phyloP scores from a whole-genome alignment of 371 early-diverging fungal genomes.

The Syncephalastrum racemosum region DNA sequence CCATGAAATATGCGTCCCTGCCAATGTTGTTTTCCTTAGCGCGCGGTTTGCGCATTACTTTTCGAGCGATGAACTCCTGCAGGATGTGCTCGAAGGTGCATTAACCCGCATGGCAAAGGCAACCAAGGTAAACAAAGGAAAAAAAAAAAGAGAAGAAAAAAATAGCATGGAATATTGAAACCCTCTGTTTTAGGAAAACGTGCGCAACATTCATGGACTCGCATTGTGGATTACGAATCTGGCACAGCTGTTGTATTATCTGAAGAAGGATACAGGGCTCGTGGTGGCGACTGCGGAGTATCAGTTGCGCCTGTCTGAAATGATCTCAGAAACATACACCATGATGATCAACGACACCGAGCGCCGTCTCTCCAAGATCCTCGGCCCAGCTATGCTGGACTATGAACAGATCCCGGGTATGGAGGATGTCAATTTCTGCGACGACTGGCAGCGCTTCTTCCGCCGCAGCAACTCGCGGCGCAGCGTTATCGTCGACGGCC shows the following conservation, averaged over 20 bases:
- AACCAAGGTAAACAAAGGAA: conserved; percentile 49
- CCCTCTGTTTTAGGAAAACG: conserved; percentile 16
- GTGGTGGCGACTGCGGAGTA: conserved; percentile 54
- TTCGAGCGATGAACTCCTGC: conserved; percentile 69
- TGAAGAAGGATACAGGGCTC: conserved; percentile 76
- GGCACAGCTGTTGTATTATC: conserved; percentile 70
- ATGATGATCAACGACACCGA: conserved; percentile 59
- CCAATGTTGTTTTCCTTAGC: conserved; percentile 85
- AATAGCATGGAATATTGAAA: not conserved
- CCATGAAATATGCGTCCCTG: conserved; percentile 70
- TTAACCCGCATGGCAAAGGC: conserved; percentile 57
- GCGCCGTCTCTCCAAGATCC: conserved; percentile 51
- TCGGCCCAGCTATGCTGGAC: conserved; percentile 68
- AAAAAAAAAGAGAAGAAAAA: not conserved
- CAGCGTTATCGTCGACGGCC: conserved; percentile 6
- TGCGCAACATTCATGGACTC: conserved; percentile 25
- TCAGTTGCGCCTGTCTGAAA: conserved; percentile 65
- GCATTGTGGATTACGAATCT: conserved; percentile 80
- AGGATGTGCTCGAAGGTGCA: conserved; percentile 65
- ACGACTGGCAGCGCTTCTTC: conserved; percentile 52
- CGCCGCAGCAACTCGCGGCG: conserved; percentile 21
- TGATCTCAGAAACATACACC: conserved; percentile 67
- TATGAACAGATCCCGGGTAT: conserved; percentile 68
- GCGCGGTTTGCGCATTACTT: conserved; percentile 88
- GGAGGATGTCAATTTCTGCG: conserved; percentile 61